Percentiles rank a stretch among this genome's conserved stretches.
Conservation (phyloP, 371 early-diverging fungal genomes). For the Actinomortierella ambigua region DNA sequence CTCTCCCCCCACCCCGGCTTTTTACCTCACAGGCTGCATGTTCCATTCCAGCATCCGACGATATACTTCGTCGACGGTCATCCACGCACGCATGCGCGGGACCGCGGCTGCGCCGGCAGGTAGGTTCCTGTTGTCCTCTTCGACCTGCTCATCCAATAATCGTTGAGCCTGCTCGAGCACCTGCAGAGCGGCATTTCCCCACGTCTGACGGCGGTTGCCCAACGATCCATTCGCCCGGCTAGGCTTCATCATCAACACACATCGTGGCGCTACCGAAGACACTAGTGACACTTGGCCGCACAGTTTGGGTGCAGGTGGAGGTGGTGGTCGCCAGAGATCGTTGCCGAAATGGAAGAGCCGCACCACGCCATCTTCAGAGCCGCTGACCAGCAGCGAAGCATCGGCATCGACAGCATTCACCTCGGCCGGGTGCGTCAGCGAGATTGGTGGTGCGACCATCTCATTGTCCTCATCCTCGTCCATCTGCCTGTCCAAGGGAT, state of each 20-base stretch:
- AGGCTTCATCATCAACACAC: slow-evolving; percentile 35
- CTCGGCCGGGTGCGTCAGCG: slow-evolving; percentile 14
- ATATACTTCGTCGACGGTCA: slow-evolving; percentile 46
- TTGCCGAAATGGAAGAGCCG: slow-evolving; percentile 40
- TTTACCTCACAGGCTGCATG: slow-evolving; percentile 38
- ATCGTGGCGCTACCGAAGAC: slow-evolving; percentile 28
- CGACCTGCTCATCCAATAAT: slow-evolving; percentile 5
- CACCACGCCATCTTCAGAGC: slow-evolving; percentile 31
- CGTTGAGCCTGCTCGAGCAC: slow-evolving; percentile 25
- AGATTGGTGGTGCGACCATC: slow-evolving; percentile 18
- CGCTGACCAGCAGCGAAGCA: slow-evolving; percentile 29
- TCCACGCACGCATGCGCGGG: slow-evolving; percentile 19
- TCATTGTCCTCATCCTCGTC: no score
- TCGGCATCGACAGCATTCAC: slow-evolving; percentile 39
- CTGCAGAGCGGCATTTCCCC: slow-evolving; percentile 36
- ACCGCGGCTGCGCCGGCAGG: not conserved
- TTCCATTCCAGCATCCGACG: slow-evolving; percentile 43
- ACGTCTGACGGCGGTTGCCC: slow-evolving; percentile 42
- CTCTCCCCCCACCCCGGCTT: no score
- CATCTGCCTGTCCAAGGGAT: no score
- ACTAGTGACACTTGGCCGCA: slow-evolving; percentile 41
- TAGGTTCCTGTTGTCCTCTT: not conserved
- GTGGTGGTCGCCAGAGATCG: slow-evolving; percentile 39
- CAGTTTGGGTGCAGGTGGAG: slow-evolving; percentile 32
- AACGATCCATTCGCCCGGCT: slow-evolving; percentile 31